A percentile compares a stretch with the other conserved stretches of the same genome.
Evolutionary conservation across 495 filamentous ascomycete species (phyloP).

Genomic region (Ascodesmis nigricans): DNA sequence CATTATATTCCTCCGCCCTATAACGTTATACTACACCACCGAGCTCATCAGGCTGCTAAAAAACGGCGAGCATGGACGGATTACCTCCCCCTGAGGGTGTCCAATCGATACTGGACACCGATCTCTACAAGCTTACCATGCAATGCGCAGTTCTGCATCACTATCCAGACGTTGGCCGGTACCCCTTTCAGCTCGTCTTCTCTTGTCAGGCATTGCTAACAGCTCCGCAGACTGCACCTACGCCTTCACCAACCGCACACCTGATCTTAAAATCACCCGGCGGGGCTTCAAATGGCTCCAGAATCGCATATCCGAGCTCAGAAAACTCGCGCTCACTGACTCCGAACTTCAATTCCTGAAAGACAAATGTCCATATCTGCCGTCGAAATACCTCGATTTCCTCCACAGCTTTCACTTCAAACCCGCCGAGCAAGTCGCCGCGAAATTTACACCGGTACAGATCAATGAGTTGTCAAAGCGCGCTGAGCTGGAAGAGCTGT

Average conservation of each 20-base stretch:
- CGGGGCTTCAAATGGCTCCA: constrained; percentile 69
- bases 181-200: neutral
- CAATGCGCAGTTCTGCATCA: constrained; percentile 86
- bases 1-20: no score
- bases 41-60: no score
- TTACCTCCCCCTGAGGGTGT: constrained; percentile 33
- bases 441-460: constrained; percentile 44
- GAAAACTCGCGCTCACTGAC: constrained; percentile 46
- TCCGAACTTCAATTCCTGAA: constrained; percentile 66
- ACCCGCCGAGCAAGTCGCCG: constrained; percentile 54
- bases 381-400: constrained; percentile 51
- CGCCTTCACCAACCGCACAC: constrained; percentile 82
- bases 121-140: constrained; percentile 98
- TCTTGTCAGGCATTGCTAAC: neutral
- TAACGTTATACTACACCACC: no score
- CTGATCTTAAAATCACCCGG: constrained; percentile 70
- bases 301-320: constrained; percentile 35
- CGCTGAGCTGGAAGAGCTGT: constrained; percentile 32
- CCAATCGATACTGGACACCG: constrained; percentile 82
- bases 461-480: constrained; percentile 39
- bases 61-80: neutral
- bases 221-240: constrained; percentile 47
- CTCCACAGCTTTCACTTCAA: constrained; percentile 58
- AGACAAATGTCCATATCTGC: constrained; percentile 61
- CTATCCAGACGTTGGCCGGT: constrained; percentile 53